Base-by-base conservation (phyloP, 2,329 filamentous ascomycete species). In the Ramichloridium luteum region DNA sequence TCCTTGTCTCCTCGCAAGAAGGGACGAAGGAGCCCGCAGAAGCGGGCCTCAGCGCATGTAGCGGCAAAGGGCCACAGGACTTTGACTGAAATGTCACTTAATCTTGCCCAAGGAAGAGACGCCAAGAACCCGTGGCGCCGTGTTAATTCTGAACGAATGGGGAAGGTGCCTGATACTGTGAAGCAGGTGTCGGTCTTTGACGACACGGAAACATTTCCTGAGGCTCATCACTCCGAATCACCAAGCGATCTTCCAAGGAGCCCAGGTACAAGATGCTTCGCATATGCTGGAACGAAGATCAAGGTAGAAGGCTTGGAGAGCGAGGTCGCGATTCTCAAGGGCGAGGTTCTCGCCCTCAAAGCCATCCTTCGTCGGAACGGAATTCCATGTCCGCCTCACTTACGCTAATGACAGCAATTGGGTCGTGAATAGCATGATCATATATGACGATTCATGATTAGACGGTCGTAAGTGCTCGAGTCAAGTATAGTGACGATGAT, bases 251-350 rank as follows among this genome's bases (percentile, higher is more conserved):
- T 8, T 8, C 8, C 20, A 23, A n/a, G n/a, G n/a, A n/a, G n/a
- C n/a, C n/a, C n/a, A n/a, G n/a, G n/a, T n/a, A n/a, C n/a, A n/a
- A n/a, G 13, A 12, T 45, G 40, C 15, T 16, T 34, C 20, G 39
- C 27, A 3, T 49, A 44, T 36, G 25, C 30, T 1, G 32, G 40
- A 25, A 44, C 43, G 2, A 41, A 34, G 14, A 31, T 34, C 3
- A 37, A 40, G 25, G 37, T 52, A 4, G 27, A 36, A 25, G 30
- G 8, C 5, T 27, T 51, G 23, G 45, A 51, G 16, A 31, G 29
- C 9, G 48, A 53, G 25, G 42, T 53, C 9, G 37, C 39, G n/a
- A 15, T 39, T 2, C 31, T 53, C 28, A 49, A 44, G 30, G 44
- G 37, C 11, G 48, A 53, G 32, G 40, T 52, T 2, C 16, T 46